These are phyloP conservation scores for Apiospora phragmitis DNA, from an alignment of 2,329 filamentous ascomycete genomes.

Conservation along the genomic window DNA sequence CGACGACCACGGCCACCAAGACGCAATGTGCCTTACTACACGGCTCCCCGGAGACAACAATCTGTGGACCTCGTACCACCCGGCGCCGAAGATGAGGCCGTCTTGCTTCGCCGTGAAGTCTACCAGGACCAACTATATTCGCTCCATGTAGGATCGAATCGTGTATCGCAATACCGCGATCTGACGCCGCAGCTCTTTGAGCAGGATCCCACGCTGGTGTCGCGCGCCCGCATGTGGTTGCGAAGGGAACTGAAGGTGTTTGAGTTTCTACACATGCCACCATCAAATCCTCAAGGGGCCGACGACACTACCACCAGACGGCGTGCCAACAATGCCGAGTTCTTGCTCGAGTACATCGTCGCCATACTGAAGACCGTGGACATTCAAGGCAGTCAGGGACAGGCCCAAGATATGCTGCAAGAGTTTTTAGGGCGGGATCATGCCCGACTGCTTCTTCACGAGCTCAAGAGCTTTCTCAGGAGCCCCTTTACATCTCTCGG, in stretches of 20 bases:
- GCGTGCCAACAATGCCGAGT: constrained; percentile 73
- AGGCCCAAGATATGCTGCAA: constrained; percentile 75
- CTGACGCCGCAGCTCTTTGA: constrained; percentile 68
- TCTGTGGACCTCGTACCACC: constrained; percentile 10
- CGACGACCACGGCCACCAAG: constrained; percentile 1
- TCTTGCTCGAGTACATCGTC: constrained; percentile 82
- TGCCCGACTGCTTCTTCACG: constrained; percentile 78
- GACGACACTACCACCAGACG: constrained; percentile 33
- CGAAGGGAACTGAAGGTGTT: constrained; percentile 85
- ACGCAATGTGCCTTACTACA: constrained; percentile 13
- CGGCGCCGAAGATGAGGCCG: constrained; percentile 30
- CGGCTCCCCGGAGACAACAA: background rate
- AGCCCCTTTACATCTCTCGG: constrained; percentile 73
- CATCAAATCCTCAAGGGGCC: constrained; percentile 18
- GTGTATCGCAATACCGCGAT: constrained; percentile 73
- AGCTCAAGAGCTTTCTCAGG: constrained; percentile 77
- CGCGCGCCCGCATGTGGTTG: constrained; percentile 78
- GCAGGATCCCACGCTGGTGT: constrained; percentile 65
- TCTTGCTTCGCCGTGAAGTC: constrained; percentile 67
- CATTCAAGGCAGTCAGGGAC: constrained; percentile 73
- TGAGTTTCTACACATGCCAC: constrained; percentile 58
- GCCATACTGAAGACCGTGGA: constrained; percentile 83
- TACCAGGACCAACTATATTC: constrained; percentile 75
- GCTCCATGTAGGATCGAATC: constrained; percentile 79
- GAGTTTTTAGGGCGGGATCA: constrained; percentile 78